Percentiles rank a stretch among this genome's conserved stretches.
Evolutionary conservation across 257 asterid genomes (phyloP).

Genomic region (Solanum appendiculatum): DNA sequence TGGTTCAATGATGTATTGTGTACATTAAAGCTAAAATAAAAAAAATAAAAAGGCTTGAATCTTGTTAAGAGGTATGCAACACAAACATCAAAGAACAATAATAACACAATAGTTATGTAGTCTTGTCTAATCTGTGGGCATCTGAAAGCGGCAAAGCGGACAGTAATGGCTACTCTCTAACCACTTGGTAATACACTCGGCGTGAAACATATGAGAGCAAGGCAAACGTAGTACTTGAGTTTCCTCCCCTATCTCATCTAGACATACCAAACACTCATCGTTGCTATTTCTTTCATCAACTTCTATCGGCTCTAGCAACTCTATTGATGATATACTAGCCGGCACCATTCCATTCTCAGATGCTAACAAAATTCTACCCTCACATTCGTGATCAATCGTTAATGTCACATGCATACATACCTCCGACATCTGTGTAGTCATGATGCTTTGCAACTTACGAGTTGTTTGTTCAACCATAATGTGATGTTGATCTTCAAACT

Average conservation of each 20-base stretch:
- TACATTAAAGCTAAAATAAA: not conserved
- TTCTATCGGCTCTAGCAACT: not conserved
- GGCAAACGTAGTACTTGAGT: not conserved
- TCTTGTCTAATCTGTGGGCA: not conserved
- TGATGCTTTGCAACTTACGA: not conserved
- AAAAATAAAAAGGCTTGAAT: not conserved
- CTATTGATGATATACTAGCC: not conserved
- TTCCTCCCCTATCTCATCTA: not conserved
- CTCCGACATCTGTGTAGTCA: not conserved
- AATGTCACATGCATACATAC: not conserved
- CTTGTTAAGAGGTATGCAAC: too few relatives aligned
- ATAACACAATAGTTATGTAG: too few relatives aligned
- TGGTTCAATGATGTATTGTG: too few relatives aligned
- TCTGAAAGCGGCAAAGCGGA: constrained; percentile 1
- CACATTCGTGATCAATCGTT: not conserved
- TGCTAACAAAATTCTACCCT: not conserved
- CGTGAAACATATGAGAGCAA: constrained; percentile 8
- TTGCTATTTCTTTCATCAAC: not conserved
- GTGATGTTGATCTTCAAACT: not conserved
- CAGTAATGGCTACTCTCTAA: not conserved
- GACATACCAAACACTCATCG: not conserved
- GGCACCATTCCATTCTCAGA: not conserved
- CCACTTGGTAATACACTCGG: not conserved
- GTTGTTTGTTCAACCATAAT: not conserved
- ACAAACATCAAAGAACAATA: too few relatives aligned